phyloP scores from a whole-genome alignment of 2,329 filamentous ascomycete species.

The Paecilomyces variotii region DNA sequence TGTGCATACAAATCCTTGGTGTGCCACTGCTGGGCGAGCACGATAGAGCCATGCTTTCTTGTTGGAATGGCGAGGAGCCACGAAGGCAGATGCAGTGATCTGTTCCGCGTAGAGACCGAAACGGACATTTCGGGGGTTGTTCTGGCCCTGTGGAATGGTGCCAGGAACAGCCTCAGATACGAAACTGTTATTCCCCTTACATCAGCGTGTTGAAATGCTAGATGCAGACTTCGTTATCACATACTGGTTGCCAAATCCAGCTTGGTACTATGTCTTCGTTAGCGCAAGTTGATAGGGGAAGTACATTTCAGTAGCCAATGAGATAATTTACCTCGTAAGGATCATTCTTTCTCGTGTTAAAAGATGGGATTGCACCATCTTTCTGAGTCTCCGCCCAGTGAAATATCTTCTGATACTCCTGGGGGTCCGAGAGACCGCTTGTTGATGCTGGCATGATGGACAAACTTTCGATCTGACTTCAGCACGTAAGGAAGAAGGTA shows the following conservation, averaged over 20 bases:
- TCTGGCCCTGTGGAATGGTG: slow-evolving; percentile 30
- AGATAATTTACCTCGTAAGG: slow-evolving; percentile 40
- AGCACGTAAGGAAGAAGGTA: too few species aligned
- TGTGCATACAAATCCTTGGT: slow-evolving; percentile 41
- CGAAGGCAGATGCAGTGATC: slow-evolving; percentile 53
- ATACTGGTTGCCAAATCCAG: slow-evolving; percentile 47
- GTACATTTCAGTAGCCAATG: neutral
- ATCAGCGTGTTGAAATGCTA: slow-evolving; percentile 19
- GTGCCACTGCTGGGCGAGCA: slow-evolving; percentile 47
- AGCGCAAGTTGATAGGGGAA: slow-evolving; percentile 3
- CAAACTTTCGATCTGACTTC: neutral
- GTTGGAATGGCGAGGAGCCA: slow-evolving; percentile 49
- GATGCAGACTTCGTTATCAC: slow-evolving; percentile 12
- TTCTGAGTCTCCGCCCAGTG: slow-evolving; percentile 56
- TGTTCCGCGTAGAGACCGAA: slow-evolving; percentile 34
- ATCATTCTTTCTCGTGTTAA: slow-evolving; percentile 46
- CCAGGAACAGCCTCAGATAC: slow-evolving; percentile 31
- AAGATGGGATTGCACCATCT: slow-evolving; percentile 48
- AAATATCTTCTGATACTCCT: slow-evolving; percentile 45
- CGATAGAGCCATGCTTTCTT: slow-evolving; percentile 54
- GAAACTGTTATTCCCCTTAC: slow-evolving; percentile 17
- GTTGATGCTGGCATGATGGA: slow-evolving; percentile 18
- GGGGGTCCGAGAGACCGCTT: slow-evolving; percentile 16
- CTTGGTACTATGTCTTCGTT: slow-evolving; percentile 40
- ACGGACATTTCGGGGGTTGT: slow-evolving; percentile 29